Evolutionary conservation across 1,139 yeast species (phyloP), one percentile per base, ranked within the genome.

Genomic region (Geotrichum carabidarum): DNA sequence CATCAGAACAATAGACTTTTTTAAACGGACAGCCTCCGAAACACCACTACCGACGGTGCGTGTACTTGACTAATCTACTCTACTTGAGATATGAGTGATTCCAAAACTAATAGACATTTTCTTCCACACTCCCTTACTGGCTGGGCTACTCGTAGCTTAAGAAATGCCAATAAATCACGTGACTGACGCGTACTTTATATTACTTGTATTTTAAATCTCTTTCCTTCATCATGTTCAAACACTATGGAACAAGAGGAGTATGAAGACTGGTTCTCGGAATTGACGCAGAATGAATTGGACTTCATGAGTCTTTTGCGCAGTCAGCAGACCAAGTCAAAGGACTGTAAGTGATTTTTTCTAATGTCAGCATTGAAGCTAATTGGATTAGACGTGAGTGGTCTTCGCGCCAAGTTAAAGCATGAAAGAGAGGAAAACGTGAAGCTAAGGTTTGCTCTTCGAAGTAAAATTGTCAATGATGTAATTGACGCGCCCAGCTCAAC

Each of bases 1-100:
- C 9, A 60, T 75, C 45, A 60, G 64, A 41, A 70, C 67, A 22
- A 48, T 63, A 1, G 78, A 75, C 55, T 75, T 75, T 51, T 69
- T 71, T 55, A 57, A 47, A 18, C 47, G 58, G 18, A 47, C 57
- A 6, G 65, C 66, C 11, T 59, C 68, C 0, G 66, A 66, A 44
- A 50, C 59, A 17, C 51, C 55, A 17, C 38, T 62, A 46, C 66
- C 68, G 6, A 50, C 58, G 46, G 63, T 62, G 45, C 47, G 48
- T 30, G 58, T 64, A 6, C 58, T 60, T 5, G 54, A 51, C 36
- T 34, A 32, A 22, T 22, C 27, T 22, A 22, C 27, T 22, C 27
- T 22, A 22, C 27, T 22, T 22, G 27, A 22, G 27, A 22, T 22
- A 22, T 22, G 5, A 22, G 27, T 22, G 5, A 22, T 22, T 22